These are phyloP conservation scores for Fraxinus anomala DNA, from an alignment of 257 asterid species.

Conservation along the genomic window DNA sequence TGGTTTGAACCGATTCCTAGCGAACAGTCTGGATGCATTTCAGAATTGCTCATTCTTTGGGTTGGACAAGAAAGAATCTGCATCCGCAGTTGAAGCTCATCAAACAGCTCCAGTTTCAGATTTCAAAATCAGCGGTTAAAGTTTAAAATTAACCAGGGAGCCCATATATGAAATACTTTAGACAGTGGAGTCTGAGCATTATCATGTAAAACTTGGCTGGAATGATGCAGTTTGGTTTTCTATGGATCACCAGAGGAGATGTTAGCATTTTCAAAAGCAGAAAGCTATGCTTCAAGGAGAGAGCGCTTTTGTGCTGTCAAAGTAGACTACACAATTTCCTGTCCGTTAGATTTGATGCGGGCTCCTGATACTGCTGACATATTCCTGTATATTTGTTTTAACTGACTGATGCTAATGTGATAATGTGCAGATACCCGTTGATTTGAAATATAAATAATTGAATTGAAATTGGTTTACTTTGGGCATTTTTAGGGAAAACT, in stretches of 20 bases:
- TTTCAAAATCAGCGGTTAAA: constrained; percentile 51
- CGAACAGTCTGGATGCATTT: constrained; percentile 87
- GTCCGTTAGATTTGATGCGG: constrained; percentile 26
- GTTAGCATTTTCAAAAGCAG: constrained; percentile 10
- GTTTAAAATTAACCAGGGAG: constrained; percentile 34
- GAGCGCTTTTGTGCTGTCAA: constrained; percentile 32
- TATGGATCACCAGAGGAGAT: constrained; percentile 11
- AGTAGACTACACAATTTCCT: constrained; percentile 18
- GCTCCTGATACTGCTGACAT: constrained; percentile 13
- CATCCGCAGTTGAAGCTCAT: constrained; percentile 54
- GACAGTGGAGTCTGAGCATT: constrained; percentile 27
- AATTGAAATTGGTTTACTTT: neutral
- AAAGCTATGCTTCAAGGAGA: constrained; percentile 5
- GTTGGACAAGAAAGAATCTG: constrained; percentile 69
- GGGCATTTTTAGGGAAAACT: neutral
- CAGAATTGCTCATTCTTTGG: constrained; percentile 90
- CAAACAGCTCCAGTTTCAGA: constrained; percentile 51
- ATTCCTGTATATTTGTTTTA: constrained; percentile 26
- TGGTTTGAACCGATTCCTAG: constrained; percentile 85
- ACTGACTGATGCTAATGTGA: neutral
- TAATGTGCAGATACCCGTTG: constrained; percentile 9
- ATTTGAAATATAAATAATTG: neutral
- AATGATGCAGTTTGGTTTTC: constrained; percentile 28
- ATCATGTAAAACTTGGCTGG: constrained; percentile 19
- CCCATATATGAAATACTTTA: constrained; percentile 14